Evolutionary conservation across 2,329 filamentous ascomycete species (phyloP).

Genomic region (Aureobasidium sp.): DNA sequence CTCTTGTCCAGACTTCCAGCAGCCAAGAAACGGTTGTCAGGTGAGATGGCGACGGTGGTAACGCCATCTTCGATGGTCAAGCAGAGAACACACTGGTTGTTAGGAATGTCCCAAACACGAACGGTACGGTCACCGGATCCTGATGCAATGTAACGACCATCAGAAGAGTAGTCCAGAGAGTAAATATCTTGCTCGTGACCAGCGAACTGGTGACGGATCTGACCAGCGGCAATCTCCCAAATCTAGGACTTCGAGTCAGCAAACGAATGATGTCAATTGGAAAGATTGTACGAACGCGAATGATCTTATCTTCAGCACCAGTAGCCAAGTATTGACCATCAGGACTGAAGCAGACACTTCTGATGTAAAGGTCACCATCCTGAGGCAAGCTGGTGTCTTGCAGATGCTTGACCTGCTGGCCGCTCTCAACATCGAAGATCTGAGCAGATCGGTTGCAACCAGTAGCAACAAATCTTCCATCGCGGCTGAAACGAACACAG

Average conservation of each 20-base stretch:
- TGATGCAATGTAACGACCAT: slow-evolving; percentile 89
- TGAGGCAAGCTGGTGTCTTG: slow-evolving; percentile 84
- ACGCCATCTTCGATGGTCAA: slow-evolving; percentile 94
- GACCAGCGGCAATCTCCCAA: slow-evolving; percentile 81
- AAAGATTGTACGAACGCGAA: slow-evolving; percentile 57
- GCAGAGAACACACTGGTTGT: slow-evolving; percentile 71
- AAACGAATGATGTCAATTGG: slow-evolving; percentile 7
- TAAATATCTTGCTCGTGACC: slow-evolving; percentile 99
- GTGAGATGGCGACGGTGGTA: slow-evolving; percentile 94
- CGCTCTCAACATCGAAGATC: slow-evolving; percentile 87
- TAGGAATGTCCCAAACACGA: slow-evolving; percentile 90
- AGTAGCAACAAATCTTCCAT: slow-evolving; percentile 92
- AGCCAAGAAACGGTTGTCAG: slow-evolving; percentile 87
- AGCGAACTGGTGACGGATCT: slow-evolving; percentile 87
- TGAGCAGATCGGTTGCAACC: slow-evolving; percentile 99
- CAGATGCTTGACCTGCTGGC: slow-evolving; percentile 79
- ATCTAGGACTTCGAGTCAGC: slow-evolving; percentile 50
- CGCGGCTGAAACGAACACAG: slow-evolving; percentile 92
- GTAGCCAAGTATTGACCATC: slow-evolving; percentile 91
- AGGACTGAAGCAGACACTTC: slow-evolving; percentile 97
- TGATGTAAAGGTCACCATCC: slow-evolving; percentile 88
- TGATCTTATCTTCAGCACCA: slow-evolving; percentile 94
- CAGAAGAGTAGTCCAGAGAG: slow-evolving; percentile 87
- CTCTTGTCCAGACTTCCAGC: slow-evolving; percentile 96
- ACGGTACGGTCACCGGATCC: slow-evolving; percentile 93